Evolutionary conservation across 1,284 basidiomycete genomes (phyloP).

Genomic region (Golubevia pallescens): DNA sequence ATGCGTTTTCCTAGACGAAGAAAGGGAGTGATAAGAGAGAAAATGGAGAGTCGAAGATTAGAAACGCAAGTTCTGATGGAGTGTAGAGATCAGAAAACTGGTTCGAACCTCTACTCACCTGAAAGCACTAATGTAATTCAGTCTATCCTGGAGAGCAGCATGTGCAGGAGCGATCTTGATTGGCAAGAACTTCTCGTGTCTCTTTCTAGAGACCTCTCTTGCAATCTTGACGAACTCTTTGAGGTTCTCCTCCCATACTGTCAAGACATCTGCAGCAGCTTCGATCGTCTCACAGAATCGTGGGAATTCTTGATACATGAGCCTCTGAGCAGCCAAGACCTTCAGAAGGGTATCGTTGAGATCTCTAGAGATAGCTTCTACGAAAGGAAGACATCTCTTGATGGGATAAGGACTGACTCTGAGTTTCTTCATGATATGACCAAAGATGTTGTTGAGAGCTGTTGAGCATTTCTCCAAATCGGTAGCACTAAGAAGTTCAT

Average conservation of each 20-base stretch:
- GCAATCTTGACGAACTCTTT: slow-evolving; percentile 99
- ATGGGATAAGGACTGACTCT: slow-evolving; percentile 83
- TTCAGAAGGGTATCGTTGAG: slow-evolving; percentile 93
- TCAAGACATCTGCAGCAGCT: slow-evolving; percentile 82
- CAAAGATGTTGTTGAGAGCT: slow-evolving; percentile 83
- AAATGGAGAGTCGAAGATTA: no score
- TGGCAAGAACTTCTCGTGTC: slow-evolving; percentile 91
- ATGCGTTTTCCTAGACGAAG: slow-evolving; percentile 77
- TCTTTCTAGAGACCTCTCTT: slow-evolving; percentile 88
- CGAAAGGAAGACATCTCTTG: slow-evolving; percentile 88
- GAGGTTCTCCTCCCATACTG: slow-evolving; percentile 93
- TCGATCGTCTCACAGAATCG: slow-evolving; percentile 86
- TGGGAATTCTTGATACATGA: slow-evolving; percentile 91
- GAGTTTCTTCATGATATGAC: slow-evolving; percentile 93
- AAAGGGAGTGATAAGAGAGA: not conserved
- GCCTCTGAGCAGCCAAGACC: slow-evolving; percentile 84
- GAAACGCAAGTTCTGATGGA: no score
- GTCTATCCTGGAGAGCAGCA: slow-evolving; percentile 85
- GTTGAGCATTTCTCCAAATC: slow-evolving; percentile 94
- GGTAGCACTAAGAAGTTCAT: slow-evolving; percentile 92
- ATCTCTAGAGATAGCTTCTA: slow-evolving; percentile 96
- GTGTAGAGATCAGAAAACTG: no score
- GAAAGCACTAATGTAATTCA: slow-evolving; percentile 87
- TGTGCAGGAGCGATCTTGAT: slow-evolving; percentile 94
- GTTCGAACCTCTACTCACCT: slow-evolving; percentile 25